Conservation (phyloP, 306 rosid species). For the Oxytropis ochrocephala region DNA sequence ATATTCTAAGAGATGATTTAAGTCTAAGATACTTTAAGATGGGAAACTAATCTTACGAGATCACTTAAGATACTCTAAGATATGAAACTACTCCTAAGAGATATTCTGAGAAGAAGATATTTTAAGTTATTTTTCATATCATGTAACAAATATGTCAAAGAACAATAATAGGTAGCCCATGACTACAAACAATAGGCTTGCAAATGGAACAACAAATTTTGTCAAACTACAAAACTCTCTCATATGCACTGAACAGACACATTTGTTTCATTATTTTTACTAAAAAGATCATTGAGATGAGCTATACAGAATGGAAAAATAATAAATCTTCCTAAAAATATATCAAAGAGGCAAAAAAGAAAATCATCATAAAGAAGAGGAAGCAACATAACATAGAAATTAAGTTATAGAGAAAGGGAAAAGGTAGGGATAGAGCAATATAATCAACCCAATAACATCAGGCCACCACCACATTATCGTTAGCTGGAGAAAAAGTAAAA, state of each 20-base stretch:
- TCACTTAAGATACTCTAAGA: neutral
- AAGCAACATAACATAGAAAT: neutral
- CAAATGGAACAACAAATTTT: neutral
- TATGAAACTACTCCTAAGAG: neutral
- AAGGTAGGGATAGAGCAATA: neutral
- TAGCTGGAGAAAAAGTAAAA: neutral
- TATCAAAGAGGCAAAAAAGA: neutral
- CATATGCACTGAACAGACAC: neutral
- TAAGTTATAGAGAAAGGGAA: conserved; percentile 6
- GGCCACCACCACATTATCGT: neutral
- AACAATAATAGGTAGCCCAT: neutral
- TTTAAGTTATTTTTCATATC: neutral
- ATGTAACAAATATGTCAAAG: neutral
- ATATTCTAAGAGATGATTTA: too few species aligned
- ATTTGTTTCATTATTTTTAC: neutral
- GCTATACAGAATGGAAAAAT: neutral
- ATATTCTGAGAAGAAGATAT: neutral
- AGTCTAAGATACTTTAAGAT: neutral
- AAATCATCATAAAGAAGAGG: neutral
- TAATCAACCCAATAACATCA: neutral
- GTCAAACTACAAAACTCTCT: neutral
- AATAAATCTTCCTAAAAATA: neutral
- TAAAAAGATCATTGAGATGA: neutral
- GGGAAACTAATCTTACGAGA: neutral
- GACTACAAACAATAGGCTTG: neutral